These are phyloP conservation scores for Bipolaris bicolor DNA, from an alignment of 2,329 filamentous ascomycete genomes.

Conservation along the genomic window DNA sequence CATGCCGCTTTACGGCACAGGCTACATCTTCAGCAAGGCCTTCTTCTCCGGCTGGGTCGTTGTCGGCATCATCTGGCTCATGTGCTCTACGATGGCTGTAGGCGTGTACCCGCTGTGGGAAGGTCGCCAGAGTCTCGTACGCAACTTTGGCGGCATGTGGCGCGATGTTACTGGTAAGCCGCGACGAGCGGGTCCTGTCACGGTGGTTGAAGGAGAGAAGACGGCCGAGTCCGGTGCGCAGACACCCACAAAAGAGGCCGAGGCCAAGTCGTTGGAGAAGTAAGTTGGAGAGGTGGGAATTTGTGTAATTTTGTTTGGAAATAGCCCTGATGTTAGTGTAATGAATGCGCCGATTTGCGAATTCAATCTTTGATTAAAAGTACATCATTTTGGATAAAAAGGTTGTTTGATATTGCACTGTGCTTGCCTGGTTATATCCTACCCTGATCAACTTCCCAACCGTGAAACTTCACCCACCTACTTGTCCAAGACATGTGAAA, in stretches of 20 bases:
- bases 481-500: not conserved
- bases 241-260: conserved; percentile 28
- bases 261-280: conserved; percentile 21
- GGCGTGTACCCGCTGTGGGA: conserved; percentile 84
- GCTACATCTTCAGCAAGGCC: conserved; percentile 78
- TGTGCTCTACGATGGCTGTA: conserved; percentile 73
- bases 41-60: conserved; percentile 85
- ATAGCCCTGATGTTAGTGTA: not conserved
- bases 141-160: conserved; percentile 37
- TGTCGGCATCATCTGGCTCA: conserved; percentile 73
- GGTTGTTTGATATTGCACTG: too few relatives aligned
- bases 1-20: conserved; percentile 84
- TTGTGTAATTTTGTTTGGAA: not conserved
- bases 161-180: conserved; percentile 34
- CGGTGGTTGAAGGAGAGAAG: conserved; percentile 30
- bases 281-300: not conserved
- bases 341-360: too few relatives aligned
- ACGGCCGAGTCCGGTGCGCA: conserved; percentile 19
- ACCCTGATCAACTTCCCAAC: too few relatives aligned
- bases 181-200: conserved; percentile 10
- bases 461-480: not conserved
- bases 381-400: too few relatives aligned
- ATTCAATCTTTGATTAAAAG: too few relatives aligned
- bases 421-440: too few relatives aligned
- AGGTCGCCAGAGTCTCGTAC: conserved; percentile 45